Percentiles rank a stretch among this genome's conserved stretches.
These are phyloP conservation scores for Citrus reticulata DNA, from an alignment of 345 rosid species.

Conservation along the genomic window DNA sequence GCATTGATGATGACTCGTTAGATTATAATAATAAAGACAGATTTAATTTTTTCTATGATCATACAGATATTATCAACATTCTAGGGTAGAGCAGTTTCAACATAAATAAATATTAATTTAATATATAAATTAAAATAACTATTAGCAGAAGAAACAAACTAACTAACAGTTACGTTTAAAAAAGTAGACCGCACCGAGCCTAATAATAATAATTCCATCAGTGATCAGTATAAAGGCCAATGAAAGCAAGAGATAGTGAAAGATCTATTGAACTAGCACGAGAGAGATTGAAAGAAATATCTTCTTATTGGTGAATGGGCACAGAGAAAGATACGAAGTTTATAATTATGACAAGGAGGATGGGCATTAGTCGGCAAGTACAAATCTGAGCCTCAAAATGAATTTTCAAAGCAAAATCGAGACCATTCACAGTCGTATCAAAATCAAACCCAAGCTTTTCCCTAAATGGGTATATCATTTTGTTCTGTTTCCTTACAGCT, in stretches of 20 bases:
- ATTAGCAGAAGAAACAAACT: not conserved
- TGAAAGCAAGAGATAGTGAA: not conserved
- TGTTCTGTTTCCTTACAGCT: not conserved
- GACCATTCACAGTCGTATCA: not conserved
- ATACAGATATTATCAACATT: no score
- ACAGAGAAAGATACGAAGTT: not conserved
- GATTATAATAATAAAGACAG: no score
- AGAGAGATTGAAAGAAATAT: not conserved
- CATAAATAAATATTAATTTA: no score
- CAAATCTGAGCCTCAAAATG: not conserved
- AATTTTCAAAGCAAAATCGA: not conserved
- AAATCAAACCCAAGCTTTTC: not conserved
- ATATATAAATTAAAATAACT: no score
- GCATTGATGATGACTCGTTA: no score
- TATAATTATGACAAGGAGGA: not conserved
- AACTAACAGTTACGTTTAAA: not conserved
- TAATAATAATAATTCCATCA: not conserved
- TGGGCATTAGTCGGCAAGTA: not conserved
- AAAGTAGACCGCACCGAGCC: not conserved
- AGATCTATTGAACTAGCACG: not conserved
- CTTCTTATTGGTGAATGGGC: not conserved
- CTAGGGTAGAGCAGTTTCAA: no score
- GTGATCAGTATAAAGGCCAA: not conserved
- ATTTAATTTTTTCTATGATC: no score
- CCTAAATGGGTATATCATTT: not conserved